Percentiles rank a stretch among this genome's conserved stretches.
phyloP scores from a whole-genome alignment of 148 eudicot species.

The Rhododendron mucronatum region DNA sequence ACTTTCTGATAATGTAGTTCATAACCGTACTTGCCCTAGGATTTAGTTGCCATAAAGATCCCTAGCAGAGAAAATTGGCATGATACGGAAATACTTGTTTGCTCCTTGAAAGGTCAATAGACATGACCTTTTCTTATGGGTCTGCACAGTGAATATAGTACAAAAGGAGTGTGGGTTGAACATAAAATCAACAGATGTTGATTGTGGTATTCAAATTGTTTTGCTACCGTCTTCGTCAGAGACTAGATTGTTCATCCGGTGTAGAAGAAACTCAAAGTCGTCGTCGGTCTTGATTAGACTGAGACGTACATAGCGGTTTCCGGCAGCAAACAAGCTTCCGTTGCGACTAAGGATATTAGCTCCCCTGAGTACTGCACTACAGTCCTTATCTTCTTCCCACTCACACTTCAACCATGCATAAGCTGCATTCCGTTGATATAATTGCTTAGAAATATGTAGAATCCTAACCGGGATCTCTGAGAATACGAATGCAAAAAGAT shows the following conservation, averaged over 20 bases:
- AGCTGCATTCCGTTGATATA: constrained; percentile 29
- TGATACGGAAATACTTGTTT: neutral
- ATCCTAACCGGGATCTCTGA: neutral
- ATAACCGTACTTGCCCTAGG: neutral
- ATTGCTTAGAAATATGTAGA: neutral
- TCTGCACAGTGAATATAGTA: neutral
- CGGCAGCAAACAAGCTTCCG: constrained; percentile 34
- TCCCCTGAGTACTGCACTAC: constrained; percentile 25
- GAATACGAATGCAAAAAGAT: neutral
- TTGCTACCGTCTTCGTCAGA: constrained; percentile 17
- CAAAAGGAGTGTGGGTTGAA: neutral
- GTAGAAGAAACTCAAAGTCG: constrained; percentile 37
- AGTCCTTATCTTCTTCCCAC: constrained; percentile 32
- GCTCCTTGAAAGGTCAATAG: neutral
- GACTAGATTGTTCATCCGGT: constrained; percentile 21
- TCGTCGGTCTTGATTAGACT: constrained; percentile 44
- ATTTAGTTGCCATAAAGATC: neutral
- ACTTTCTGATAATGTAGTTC: neutral
- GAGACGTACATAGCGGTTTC: constrained; percentile 38
- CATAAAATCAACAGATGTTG: constrained; percentile 1
- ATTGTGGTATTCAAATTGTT: constrained; percentile 3
- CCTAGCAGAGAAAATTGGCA: neutral
- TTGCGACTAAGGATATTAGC: constrained; percentile 40
- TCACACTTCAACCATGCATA: constrained; percentile 70
- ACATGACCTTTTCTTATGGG: constrained; percentile 2